Evolutionary conservation across 2,329 filamentous ascomycete species (phyloP).

Genomic region (Ilyonectria mors-panacis): DNA sequence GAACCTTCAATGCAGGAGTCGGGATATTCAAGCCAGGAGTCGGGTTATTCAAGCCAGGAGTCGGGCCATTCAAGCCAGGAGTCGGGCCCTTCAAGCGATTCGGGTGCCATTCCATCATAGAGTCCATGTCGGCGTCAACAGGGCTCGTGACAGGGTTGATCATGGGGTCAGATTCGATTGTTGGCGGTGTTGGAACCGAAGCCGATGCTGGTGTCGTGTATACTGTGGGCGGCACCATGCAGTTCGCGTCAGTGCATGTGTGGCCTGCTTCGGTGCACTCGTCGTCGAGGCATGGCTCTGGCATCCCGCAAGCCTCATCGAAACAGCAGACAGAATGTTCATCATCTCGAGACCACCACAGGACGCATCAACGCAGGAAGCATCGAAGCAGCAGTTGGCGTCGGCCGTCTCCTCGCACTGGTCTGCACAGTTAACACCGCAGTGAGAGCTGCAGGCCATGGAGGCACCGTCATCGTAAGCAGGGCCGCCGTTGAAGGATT

Average conservation of each 20-base stretch:
- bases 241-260: slow-evolving; percentile 55
- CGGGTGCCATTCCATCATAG: background rate
- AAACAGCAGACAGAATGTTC: slow-evolving; percentile 46
- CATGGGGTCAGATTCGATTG: slow-evolving; percentile 44
- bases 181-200: slow-evolving; percentile 50
- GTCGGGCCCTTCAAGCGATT: background rate
- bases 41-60: background rate
- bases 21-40: background rate
- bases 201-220: slow-evolving; percentile 47
- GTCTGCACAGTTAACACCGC: slow-evolving; percentile 49
- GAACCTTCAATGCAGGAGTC: too few species aligned
- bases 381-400: slow-evolving; percentile 55
- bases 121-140: slow-evolving; percentile 25
- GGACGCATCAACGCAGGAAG: slow-evolving; percentile 45
- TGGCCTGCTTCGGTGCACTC: slow-evolving; percentile 48
- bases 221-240: slow-evolving; percentile 48
- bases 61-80: background rate
- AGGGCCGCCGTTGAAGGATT: slow-evolving; percentile 7
- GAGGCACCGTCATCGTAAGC: slow-evolving; percentile 51
- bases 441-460: slow-evolving; percentile 54
- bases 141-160: slow-evolving; percentile 37
- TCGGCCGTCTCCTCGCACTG: slow-evolving; percentile 45
- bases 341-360: slow-evolving; percentile 49
- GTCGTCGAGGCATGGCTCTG: slow-evolving; percentile 57
- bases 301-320: slow-evolving; percentile 50